These are phyloP conservation scores for Beauveria brongniartii DNA, from an alignment of 2,329 filamentous ascomycete species.

Conservation along the genomic window DNA sequence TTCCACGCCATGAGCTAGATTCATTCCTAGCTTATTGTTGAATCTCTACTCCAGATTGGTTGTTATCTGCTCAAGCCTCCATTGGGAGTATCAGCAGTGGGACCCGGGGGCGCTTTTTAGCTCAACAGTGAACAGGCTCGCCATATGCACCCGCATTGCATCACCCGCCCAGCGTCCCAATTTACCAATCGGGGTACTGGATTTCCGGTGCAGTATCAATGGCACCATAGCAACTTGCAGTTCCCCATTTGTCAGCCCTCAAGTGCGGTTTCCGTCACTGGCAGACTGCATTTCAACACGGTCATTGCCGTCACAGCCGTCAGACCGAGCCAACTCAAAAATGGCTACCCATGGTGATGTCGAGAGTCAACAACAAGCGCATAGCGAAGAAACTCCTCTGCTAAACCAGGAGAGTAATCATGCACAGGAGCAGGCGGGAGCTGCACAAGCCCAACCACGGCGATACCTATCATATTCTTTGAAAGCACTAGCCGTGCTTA, in stretches of 20 bases:
- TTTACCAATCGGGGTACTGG: not conserved
- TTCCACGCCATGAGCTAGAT: not conserved
- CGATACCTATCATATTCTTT: not conserved
- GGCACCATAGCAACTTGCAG: not conserved
- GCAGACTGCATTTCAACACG: not conserved
- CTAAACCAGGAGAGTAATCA: not conserved
- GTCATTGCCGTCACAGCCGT: not conserved
- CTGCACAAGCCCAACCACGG: not conserved
- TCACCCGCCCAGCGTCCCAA: not conserved
- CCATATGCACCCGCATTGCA: constrained; percentile 10
- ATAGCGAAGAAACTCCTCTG: not conserved
- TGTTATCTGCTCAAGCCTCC: not conserved
- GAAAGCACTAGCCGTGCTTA: not conserved
- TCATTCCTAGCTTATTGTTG: not conserved
- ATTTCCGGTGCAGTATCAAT: not conserved
- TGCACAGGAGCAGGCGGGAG: not conserved
- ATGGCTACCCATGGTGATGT: not conserved
- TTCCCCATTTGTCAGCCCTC: not conserved
- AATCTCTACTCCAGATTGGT: not conserved
- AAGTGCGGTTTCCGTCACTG: not conserved
- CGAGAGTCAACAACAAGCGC: not conserved
- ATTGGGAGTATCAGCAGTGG: not conserved
- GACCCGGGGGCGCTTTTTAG: not conserved
- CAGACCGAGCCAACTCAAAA: not conserved
- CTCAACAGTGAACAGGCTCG: not conserved